These are phyloP conservation scores for Tillandsia fasciculata DNA, from an alignment of 176 grass and related monocot genomes.

Conservation along the genomic window DNA sequence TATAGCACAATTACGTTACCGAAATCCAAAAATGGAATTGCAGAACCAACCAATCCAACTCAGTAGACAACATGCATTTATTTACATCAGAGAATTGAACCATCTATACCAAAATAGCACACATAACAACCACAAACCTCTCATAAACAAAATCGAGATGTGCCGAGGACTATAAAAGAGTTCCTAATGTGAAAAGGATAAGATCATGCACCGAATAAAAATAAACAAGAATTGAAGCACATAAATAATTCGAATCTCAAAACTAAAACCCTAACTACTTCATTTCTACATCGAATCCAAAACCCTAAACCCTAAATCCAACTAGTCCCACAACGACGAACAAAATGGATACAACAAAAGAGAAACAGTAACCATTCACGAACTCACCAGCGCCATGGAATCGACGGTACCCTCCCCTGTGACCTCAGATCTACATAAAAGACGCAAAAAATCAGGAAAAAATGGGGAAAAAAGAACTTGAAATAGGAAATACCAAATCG, in stretches of 20 bases:
- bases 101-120: background rate
- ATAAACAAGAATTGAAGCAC: background rate
- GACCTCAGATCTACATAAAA: constrained; percentile 25
- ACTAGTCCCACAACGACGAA: too few species aligned
- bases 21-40: too few species aligned
- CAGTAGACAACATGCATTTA: background rate
- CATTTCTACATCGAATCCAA: background rate
- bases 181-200: background rate
- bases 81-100: background rate
- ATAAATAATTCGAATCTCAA: background rate
- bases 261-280: too few species aligned
- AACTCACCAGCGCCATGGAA: constrained; percentile 28
- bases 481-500: background rate
- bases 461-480: background rate
- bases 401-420: constrained; percentile 3
- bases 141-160: background rate
- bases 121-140: background rate
- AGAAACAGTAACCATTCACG: background rate
- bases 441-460: background rate
- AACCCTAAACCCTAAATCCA: background rate
- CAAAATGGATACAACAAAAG: background rate
- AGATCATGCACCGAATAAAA: background rate
- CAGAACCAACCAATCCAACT: too few species aligned
- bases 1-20: too few species aligned
- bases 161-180: background rate